Conservation (phyloP, 2,329 filamentous ascomycete genomes). For the Cephalotrichum gorgonifer region DNA sequence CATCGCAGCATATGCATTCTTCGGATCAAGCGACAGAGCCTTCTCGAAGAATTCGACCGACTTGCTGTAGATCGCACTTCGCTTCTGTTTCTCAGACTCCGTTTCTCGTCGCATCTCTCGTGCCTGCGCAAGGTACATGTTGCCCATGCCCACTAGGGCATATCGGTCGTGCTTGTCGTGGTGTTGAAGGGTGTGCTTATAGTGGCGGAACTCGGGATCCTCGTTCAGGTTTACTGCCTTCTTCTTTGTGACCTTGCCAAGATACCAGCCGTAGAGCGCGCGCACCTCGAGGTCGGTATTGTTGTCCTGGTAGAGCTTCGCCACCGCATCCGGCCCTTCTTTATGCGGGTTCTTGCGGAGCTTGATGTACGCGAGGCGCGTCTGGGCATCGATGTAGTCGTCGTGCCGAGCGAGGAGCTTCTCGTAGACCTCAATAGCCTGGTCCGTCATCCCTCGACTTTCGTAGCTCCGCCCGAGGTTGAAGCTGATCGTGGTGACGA, state of each 20-base stretch:
- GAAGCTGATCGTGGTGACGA: constrained; percentile 94
- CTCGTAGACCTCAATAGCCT: constrained; percentile 83
- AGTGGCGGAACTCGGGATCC: constrained; percentile 85
- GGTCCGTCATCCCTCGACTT: constrained; percentile 65
- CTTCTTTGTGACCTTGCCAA: constrained; percentile 77
- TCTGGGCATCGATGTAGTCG: constrained; percentile 87
- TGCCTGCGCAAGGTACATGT: constrained; percentile 75
- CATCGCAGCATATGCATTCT: constrained; percentile 93
- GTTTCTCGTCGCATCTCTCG: constrained; percentile 90
- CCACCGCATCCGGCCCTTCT: constrained; percentile 76
- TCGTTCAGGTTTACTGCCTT: constrained; percentile 70
- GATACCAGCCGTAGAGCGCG: constrained; percentile 89
- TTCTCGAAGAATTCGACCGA: constrained; percentile 99
- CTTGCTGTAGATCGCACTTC: constrained; percentile 75
- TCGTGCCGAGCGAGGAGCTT: constrained; percentile 73
- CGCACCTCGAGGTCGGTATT: constrained; percentile 83
- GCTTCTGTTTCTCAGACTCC: constrained; percentile 84
- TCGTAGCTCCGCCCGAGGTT: constrained; percentile 93
- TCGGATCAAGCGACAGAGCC: constrained; percentile 84
- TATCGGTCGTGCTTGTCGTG: constrained; percentile 98
- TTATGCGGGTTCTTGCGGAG: constrained; percentile 71
- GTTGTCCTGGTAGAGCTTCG: constrained; percentile 76
- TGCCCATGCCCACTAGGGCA: constrained; percentile 92
- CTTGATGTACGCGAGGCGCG: constrained; percentile 82
- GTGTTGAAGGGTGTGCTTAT: constrained; percentile 90